phyloP scores from a whole-genome alignment of 345 rosid species.

The Eutrema heterophyllum region DNA sequence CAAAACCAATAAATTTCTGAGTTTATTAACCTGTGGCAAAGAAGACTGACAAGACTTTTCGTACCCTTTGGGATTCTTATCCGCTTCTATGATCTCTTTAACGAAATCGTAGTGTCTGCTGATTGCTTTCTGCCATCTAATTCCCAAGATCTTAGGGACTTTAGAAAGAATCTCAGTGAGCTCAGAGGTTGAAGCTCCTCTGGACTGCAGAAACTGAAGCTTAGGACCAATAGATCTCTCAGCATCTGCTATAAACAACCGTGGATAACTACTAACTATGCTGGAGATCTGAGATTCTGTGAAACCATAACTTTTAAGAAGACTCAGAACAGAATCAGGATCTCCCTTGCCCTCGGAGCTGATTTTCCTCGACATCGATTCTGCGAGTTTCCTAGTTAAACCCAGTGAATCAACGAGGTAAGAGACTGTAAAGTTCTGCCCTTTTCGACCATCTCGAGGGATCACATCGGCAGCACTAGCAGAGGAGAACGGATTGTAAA shows the following conservation, averaged over 20 bases:
- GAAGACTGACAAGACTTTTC: neutral
- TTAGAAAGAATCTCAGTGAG: neutral
- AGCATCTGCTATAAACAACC: too few species aligned
- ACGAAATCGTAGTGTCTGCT: neutral
- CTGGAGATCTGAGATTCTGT: too few species aligned
- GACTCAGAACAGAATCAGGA: constrained; percentile 8
- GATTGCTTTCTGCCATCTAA: neutral
- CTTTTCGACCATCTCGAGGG: neutral
- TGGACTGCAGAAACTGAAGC: constrained; percentile 18
- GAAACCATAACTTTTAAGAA: constrained; percentile 18
- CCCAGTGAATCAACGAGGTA: constrained; percentile 24
- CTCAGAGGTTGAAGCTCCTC: constrained; percentile 19
- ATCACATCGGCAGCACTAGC: neutral
- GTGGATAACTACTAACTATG: too few species aligned
- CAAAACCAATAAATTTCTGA: constrained; percentile 4
- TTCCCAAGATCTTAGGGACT: constrained; percentile 6
- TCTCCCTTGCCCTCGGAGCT: neutral
- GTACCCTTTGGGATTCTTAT: neutral
- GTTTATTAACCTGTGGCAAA: neutral
- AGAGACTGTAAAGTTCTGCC: neutral
- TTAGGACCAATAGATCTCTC: too few species aligned
- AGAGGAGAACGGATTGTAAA: neutral
- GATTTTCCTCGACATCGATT: constrained; percentile 5
- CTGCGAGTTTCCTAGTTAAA: constrained; percentile 5
- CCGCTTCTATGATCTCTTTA: neutral